Evolutionary conservation across 2,329 filamentous ascomycete species (phyloP), one percentile per base, ranked within the genome.

Genomic region (Cladosporium sp.): DNA sequence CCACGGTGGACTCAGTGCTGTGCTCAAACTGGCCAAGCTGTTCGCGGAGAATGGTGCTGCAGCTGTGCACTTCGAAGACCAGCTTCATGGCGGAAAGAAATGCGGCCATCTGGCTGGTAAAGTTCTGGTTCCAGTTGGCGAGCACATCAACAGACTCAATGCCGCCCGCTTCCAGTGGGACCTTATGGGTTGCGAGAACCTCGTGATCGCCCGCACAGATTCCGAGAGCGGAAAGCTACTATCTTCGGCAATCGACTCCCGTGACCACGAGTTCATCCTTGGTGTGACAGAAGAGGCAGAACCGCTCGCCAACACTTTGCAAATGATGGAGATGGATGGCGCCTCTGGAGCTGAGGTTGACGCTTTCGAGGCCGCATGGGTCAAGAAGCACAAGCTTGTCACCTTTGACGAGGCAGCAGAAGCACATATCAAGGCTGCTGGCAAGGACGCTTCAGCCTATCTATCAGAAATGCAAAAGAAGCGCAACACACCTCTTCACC

Each of bases 141-240:
- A 97, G 72, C 94, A 99, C 77, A 96, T 97, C 79, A 97, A 96
- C 77, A 87, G 94, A 25, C 84, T 99, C 4, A 87, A 91, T 19
- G 92, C 94, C 1, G 87, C 93, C 3, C 87, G 94, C 59, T 97
- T 96, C 77, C 94, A 99, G 71, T 99, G 93, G 93, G 94, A 99
- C 69, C 81, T 97, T 66, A 97, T 99, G 93, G 94, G 93, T 47
- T 87, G 85, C 53, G 94, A 99, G 77, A 97, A 96, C 72, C 81
- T 97, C 3, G 85, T 97, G 40, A 94, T 99, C 70, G 94, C 94
- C 2, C 87, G 94, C 58, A 97, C 94, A 1, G 94, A 99, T 73
- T 95, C 91, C 0, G 94, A 97, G 75, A 96, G 90, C 61, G 94
- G 93, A 45, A 92, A 87, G 71, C 82, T 99, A 20, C 81, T 99